Conservation (phyloP, 495 filamentous ascomycete genomes). For the Neurospora sp. region DNA sequence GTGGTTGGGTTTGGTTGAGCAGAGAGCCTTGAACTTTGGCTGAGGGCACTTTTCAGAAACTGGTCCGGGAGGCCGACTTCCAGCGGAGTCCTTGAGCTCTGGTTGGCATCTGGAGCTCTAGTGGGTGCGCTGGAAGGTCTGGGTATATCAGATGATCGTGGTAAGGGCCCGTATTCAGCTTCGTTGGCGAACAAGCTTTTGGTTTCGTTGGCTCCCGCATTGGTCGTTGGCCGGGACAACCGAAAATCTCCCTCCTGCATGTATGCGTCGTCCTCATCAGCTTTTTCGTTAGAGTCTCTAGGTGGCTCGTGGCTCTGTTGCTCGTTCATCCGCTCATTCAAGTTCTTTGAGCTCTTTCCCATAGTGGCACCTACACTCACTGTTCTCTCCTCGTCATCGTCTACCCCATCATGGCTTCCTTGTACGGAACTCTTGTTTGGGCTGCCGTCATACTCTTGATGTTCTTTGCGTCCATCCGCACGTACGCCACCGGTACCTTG, state of each 20-base stretch:
- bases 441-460: neutral
- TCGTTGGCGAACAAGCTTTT: neutral
- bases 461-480: neutral
- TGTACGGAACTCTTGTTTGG: neutral
- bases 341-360: neutral
- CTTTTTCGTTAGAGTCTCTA: neutral
- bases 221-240: neutral
- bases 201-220: neutral
- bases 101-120: neutral
- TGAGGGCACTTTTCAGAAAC: conserved; percentile 2
- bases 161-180: neutral
- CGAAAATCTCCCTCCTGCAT: neutral
- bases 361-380: neutral
- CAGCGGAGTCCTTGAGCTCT: neutral
- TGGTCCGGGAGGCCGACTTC: neutral
- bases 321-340: neutral
- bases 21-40: neutral
- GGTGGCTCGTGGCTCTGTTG: neutral
- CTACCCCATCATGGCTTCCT: neutral
- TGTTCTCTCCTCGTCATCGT: neutral
- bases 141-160: neutral
- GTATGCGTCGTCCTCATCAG: neutral
- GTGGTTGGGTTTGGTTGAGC: neutral
- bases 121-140: neutral
- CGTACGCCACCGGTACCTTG: neutral